Evolutionary conservation across 306 rosid genomes (phyloP), one percentile per base, ranked within the genome.

Genomic region (Trifolium repens): DNA sequence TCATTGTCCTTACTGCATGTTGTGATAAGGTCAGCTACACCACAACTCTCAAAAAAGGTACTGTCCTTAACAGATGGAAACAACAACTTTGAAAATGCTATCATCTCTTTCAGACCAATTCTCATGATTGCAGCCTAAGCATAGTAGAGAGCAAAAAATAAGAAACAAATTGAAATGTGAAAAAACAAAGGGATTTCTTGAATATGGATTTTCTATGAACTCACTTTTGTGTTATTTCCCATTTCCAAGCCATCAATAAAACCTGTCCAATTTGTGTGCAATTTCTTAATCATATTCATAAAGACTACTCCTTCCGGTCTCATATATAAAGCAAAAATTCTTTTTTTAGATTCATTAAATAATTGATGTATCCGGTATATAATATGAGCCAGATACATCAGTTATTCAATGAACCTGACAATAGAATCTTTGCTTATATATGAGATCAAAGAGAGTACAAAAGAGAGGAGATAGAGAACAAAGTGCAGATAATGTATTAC

Each of bases 161-260:
- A 72, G 57, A 37, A 22, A 22, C 32, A 27, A 58, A 4, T 73
- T 7, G 47, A 50, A n/a, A 19, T 49, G 49, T 3, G 19, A 34
- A 34, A 35, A 10, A n/a, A 15, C 7, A 26, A 27, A 4, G 37
- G 42, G 37, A 40, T 55, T 27, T 6, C 49, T 57, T 71, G 40
- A 34, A 39, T 34, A 35, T 14, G 54, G 59, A 54, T 66, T 39
- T 57, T 34, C 52, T 13, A 13, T 46, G 4, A 46, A 13, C 82
- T 81, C 79, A 91, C 98, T 89, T 91, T 93, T 14, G 98, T 89
- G 82, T 93, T 93, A 72, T 93, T 89, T 84, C 97, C 97, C 98
- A 93, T 93, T 79, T 86, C 94, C 96, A 93, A 82, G 59, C 98
- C 98, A 80, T 93, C 98, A 78, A 91, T 96, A 80, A 91, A 89